Percentiles rank a stretch among this genome's conserved stretches.
phyloP scores from a whole-genome alignment of 305 asterid genomes.

The Withania somnifera region DNA sequence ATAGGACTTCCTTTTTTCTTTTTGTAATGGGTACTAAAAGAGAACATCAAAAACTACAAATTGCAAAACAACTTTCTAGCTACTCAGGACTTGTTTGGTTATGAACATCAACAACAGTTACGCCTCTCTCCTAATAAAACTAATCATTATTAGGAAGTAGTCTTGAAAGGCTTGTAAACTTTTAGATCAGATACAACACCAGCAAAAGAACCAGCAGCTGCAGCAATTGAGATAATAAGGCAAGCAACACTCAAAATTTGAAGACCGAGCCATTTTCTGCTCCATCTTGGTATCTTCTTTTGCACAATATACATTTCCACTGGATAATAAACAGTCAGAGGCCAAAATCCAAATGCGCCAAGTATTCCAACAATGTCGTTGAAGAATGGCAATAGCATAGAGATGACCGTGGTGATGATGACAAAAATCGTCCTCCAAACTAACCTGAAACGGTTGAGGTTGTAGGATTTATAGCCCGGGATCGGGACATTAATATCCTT shows the following conservation, averaged over 20 bases:
- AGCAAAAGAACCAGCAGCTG: conserved; percentile 63
- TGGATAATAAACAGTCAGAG: conserved; percentile 67
- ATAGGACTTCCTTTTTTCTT: background rate
- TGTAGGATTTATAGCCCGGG: conserved; percentile 27
- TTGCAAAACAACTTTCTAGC: background rate
- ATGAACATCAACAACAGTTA: conserved; percentile 8
- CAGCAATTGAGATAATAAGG: conserved; percentile 49
- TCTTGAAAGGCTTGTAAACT: conserved; percentile 55
- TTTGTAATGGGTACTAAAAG: background rate
- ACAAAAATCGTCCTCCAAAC: conserved; percentile 60
- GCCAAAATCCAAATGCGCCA: conserved; percentile 86
- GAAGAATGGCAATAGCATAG: conserved; percentile 78
- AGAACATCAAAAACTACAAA: background rate
- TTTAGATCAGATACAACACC: conserved; percentile 66
- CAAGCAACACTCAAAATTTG: conserved; percentile 56
- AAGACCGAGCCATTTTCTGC: conserved; percentile 43
- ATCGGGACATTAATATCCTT: conserved; percentile 35
- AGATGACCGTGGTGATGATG: conserved; percentile 39
- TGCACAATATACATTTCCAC: conserved; percentile 71
- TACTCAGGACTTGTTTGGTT: background rate
- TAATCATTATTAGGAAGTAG: conserved; percentile 18
- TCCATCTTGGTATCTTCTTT: conserved; percentile 55
- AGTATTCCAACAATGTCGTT: conserved; percentile 67
- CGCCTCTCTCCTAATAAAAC: background rate
- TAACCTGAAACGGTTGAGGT: conserved; percentile 45